Evolutionary conservation across 1,284 basidiomycete species (phyloP).

Genomic region (Neonothopanus nambi): DNA sequence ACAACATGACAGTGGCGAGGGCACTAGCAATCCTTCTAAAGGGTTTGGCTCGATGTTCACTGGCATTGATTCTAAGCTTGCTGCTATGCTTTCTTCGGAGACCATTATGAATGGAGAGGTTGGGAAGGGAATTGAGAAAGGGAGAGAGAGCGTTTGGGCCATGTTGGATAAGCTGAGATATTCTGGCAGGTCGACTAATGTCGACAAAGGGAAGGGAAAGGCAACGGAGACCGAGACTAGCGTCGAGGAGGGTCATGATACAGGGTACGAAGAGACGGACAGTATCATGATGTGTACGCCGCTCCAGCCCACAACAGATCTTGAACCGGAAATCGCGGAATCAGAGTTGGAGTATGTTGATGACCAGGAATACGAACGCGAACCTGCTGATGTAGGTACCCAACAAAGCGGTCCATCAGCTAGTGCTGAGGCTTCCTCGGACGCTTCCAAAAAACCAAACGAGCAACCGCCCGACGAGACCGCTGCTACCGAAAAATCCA

Average conservation of each 20-base stretch:
- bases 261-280: slow-evolving; percentile 35
- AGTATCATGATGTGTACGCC: slow-evolving; percentile 76
- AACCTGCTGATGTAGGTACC: slow-evolving; percentile 10
- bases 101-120: slow-evolving; percentile 53
- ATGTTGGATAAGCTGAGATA: slow-evolving; percentile 53
- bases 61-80: slow-evolving; percentile 42
- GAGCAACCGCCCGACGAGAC: not conserved
- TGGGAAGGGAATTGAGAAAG: slow-evolving; percentile 34
- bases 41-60: slow-evolving; percentile 11
- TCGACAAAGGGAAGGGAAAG: slow-evolving; percentile 17
- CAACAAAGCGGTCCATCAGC: not conserved
- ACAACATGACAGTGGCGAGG: not conserved
- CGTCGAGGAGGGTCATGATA: slow-evolving; percentile 21
- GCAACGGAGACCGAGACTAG: slow-evolving; percentile 22
- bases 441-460: not conserved
- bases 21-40: not conserved
- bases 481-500: slow-evolving; percentile 4
- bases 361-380: slow-evolving; percentile 23
- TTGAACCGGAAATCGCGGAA: slow-evolving; percentile 65
- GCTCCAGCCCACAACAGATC: slow-evolving; percentile 57
- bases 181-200: slow-evolving; percentile 20
- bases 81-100: slow-evolving; percentile 52
- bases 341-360: slow-evolving; percentile 51
- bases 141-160: slow-evolving; percentile 56
- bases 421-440: not conserved